Evolutionary conservation across 768 basidiomycete species (phyloP).

Genomic region (Basidioascus undulatus): DNA sequence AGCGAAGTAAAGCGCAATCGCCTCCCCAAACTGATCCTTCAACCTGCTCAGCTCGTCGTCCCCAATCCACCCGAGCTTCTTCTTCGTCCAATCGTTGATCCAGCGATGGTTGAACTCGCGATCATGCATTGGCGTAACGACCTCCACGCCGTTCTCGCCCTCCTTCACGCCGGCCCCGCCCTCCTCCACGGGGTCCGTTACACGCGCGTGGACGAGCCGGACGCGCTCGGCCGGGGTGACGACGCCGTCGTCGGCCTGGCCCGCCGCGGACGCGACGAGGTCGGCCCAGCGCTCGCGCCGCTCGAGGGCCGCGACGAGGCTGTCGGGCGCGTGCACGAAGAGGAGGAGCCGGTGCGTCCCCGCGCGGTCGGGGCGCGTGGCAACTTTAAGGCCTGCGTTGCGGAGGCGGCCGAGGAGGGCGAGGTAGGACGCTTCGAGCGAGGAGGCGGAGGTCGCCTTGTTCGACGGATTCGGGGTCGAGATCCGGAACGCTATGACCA

Average conservation of each 20-base stretch:
- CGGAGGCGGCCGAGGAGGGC: conserved; percentile 34
- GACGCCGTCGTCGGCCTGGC: conserved; percentile 23
- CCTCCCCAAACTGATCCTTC: conserved; percentile 61
- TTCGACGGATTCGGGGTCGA: conserved; percentile 5
- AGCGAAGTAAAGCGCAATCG: conserved; percentile 36
- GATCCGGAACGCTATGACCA: too few relatives aligned
- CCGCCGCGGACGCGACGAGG: conserved; percentile 23
- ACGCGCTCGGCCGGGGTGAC: conserved; percentile 53
- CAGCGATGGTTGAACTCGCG: conserved; percentile 52
- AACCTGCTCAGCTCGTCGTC: conserved; percentile 38
- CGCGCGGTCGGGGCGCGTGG: conserved; percentile 39
- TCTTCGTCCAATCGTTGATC: conserved; percentile 40
- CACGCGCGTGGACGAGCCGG: conserved; percentile 36
- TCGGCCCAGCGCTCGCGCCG: conserved; percentile 45
- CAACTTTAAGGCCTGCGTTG: conserved; percentile 38
- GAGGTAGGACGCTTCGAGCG: background rate
- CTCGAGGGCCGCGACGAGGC: conserved; percentile 39
- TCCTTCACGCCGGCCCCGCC: background rate
- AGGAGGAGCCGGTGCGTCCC: conserved; percentile 50
- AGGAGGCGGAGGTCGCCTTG: too few relatives aligned
- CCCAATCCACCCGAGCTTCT: conserved; percentile 17
- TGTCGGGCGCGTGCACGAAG: conserved; percentile 44
- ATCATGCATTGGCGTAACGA: conserved; percentile 69
- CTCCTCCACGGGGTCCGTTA: background rate
- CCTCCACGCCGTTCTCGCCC: conserved; percentile 44